Base-by-base conservation (phyloP, 176 grass and related monocot species). In the Bothriochloa decipiens region DNA sequence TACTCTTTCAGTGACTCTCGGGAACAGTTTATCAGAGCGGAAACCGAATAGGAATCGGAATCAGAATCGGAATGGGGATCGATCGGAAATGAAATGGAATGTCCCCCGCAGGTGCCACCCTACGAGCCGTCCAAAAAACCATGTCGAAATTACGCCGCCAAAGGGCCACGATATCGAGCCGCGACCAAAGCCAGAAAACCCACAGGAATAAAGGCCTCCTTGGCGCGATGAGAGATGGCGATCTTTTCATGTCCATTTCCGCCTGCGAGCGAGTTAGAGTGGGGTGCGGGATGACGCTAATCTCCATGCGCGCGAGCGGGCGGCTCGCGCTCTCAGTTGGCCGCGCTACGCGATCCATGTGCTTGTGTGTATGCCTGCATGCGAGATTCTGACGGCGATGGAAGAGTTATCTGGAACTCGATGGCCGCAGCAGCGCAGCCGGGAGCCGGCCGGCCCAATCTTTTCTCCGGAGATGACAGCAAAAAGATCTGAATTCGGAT, bases 381-480 rank as follows among this genome's bases (percentile, higher is more conserved):
- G 78, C 73, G 66, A 82, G 83, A 90, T 90, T 86, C 83, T 2
- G 88, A 90, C 35, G 74, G 57, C 58, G 83, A 90, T 83, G 84
- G 78, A 83, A 79, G 73, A 20, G 79, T 86, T 86, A 86, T 90
- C 88, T 68, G 67, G 73, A 82, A 86, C 70, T 65, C 46, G n/a
- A 90, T 72, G 79, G 57, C 65, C 45, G 82, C 73, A 79, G 83
- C 72, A 3, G 57, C 8, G 39, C 6, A 6, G 39, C 60, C 29
- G 29, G 29, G 29, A 32, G 29, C 29, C 29, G 49, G 68, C 67
- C 79, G 49, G 68, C 67, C 79, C 83, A 61, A 74, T 90, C 67
- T 46, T 90, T 86, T 67, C 74, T 50, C 28, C 0, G 73, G 79
- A 86, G 74, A 82, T 68, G 88, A 86, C 64, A 61, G 73, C 78